Evolutionary conservation across 2,329 filamentous ascomycete genomes (phyloP).

Genomic region (Venturia aucupariae): DNA sequence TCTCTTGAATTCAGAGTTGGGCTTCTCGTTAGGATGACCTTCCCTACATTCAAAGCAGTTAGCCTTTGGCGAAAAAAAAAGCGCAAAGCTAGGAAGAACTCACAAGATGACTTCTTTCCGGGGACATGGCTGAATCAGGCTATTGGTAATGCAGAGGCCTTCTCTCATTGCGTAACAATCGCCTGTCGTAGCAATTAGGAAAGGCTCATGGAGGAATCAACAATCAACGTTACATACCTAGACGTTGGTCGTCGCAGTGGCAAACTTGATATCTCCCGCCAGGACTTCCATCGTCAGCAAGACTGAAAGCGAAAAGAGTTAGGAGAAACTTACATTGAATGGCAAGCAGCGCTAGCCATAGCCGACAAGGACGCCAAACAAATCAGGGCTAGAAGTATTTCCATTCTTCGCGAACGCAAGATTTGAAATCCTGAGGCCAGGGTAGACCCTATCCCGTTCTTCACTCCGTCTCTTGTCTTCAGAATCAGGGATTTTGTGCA

Average conservation of each 20-base stretch:
- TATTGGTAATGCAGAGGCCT: conserved; percentile 1
- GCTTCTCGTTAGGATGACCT: neutral
- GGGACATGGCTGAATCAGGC: conserved; percentile 3
- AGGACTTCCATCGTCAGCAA: neutral
- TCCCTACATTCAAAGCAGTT: neutral
- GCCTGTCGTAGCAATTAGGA: neutral
- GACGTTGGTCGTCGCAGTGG: neutral
- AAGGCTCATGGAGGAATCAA: too few species aligned
- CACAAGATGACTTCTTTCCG: conserved; percentile 1
- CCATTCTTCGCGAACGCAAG: neutral
- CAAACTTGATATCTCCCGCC: neutral
- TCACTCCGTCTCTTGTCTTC: neutral
- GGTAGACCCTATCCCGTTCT: neutral
- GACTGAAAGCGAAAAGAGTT: neutral
- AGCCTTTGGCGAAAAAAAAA: neutral
- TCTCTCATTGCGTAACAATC: conserved; percentile 1
- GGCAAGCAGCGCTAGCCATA: neutral
- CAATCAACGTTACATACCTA: neutral
- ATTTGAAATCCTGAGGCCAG: conserved; percentile 2
- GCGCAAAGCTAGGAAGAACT: neutral
- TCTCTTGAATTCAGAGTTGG: neutral
- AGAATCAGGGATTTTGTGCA: neutral
- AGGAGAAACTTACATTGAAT: neutral
- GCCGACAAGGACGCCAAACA: neutral
- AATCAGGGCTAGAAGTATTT: neutral